phyloP scores from a whole-genome alignment of 345 rosid species.

The Pugionium dolabratum region DNA sequence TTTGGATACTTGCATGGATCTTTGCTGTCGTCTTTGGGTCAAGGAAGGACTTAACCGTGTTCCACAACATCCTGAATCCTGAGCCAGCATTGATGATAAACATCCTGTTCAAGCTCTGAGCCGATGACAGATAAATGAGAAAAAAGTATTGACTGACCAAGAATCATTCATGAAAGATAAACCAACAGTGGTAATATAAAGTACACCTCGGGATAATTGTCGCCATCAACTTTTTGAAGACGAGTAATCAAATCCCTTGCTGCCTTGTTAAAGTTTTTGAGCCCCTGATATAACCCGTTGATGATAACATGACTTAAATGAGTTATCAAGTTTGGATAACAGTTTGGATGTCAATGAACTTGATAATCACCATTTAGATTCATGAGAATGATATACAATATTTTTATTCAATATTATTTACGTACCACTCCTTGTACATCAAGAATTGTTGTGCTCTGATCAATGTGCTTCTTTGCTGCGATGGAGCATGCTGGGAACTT shows the following conservation, averaged over 20 bases:
- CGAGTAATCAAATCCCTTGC: conserved; percentile 79
- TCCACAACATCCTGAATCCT: conserved; percentile 96
- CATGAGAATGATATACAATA: no score
- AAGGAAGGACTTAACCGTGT: conserved; percentile 61
- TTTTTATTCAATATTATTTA: background rate
- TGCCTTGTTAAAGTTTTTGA: conserved; percentile 73
- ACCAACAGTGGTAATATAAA: background rate
- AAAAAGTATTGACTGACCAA: background rate
- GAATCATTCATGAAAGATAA: background rate
- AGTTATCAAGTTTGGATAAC: conserved; percentile 1
- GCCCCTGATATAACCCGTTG: conserved; percentile 51
- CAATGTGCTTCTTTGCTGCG: conserved; percentile 45
- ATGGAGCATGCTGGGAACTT: conserved; percentile 87
- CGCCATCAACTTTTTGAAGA: conserved; percentile 84
- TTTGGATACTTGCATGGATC: conserved; percentile 62
- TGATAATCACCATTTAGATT: no score
- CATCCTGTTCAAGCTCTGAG: conserved; percentile 81
- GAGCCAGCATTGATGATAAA: conserved; percentile 94
- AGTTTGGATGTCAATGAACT: background rate
- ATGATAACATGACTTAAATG: background rate
- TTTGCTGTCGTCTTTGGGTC: conserved; percentile 92
- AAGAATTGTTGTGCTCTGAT: conserved; percentile 87
- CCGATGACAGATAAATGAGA: background rate
- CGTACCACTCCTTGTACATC: conserved; percentile 76
- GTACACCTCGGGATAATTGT: conserved; percentile 85